A percentile compares a stretch with the other conserved stretches of the same genome.
Conservation (phyloP, 2,329 filamentous ascomycete genomes). For the Raffaelea deltoideospora region DNA sequence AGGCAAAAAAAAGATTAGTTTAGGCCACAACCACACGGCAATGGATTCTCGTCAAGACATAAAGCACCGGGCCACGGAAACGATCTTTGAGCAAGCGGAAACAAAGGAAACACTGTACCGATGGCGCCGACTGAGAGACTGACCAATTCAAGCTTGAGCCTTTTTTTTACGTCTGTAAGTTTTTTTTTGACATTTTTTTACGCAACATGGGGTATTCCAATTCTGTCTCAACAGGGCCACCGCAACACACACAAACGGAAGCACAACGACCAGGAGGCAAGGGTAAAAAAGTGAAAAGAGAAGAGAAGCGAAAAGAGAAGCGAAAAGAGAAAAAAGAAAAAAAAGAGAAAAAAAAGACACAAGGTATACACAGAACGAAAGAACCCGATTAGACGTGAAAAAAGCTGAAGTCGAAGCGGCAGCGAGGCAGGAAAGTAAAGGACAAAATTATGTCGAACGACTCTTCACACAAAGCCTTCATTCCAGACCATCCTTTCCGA, state of each 20-base stretch:
- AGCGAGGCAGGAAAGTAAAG: no score
- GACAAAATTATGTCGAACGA: no score
- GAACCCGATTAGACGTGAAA: no score
- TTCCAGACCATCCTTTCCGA: no score
- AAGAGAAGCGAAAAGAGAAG: neutral
- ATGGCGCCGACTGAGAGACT: no score
- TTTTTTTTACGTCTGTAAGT: no score
- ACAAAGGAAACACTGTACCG: no score
- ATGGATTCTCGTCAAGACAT: neutral
- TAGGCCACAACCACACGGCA: neutral
- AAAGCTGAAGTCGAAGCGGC: no score
- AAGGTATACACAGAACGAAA: no score
- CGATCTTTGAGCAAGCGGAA: no score
- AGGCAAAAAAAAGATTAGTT: slow-evolving; percentile 1
- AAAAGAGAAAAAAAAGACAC: neutral
- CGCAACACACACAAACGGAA: neutral
- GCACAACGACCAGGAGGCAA: neutral
- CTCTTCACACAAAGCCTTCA: no score
- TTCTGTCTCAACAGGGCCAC: slow-evolving; percentile 1
- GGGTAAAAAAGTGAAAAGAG: neutral
- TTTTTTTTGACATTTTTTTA: neutral
- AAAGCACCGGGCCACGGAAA: no score
- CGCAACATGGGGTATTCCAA: neutral
- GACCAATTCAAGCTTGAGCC: neutral
- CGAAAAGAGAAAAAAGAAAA: slow-evolving; percentile 1